A percentile compares a stretch with the other conserved stretches of the same genome.
Evolutionary conservation across 1,284 basidiomycete genomes (phyloP).

Genomic region (Wallemia ichthyophaga): DNA sequence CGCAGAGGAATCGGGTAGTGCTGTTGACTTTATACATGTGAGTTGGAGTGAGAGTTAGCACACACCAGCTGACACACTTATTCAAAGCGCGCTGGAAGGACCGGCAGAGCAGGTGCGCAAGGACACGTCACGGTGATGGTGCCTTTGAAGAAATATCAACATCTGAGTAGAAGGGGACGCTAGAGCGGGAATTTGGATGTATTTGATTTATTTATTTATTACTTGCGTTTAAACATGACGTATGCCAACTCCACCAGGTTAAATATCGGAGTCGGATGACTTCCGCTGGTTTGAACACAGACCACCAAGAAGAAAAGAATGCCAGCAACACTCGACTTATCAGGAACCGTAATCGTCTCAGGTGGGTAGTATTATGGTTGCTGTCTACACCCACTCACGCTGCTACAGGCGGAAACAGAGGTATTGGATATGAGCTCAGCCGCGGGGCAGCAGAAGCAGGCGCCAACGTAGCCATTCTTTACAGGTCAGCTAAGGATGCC

Average conservation of each 20-base stretch:
- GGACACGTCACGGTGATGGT: conserved; percentile 24
- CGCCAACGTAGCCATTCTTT: conserved; percentile 19
- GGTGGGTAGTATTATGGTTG: not conserved
- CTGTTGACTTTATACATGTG: conserved; percentile 53
- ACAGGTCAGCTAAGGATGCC: conserved; percentile 18
- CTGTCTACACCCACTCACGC: conserved; percentile 3
- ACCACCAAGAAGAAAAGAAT: not conserved
- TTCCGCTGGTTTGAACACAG: too few relatives aligned
- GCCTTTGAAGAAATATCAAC: not conserved
- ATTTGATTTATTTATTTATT: too few relatives aligned
- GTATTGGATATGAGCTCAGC: conserved; percentile 22
- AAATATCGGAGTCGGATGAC: too few relatives aligned
- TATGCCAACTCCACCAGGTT: too few relatives aligned
- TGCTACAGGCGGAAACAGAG: conserved; percentile 20
- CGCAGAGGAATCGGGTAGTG: conserved; percentile 51
- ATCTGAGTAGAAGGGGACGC: not conserved
- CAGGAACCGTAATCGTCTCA: not conserved
- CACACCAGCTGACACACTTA: not conserved
- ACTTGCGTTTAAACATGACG: too few relatives aligned
- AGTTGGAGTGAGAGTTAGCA: not conserved
- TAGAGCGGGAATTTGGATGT: too few relatives aligned
- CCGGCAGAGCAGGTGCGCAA: conserved; percentile 31
- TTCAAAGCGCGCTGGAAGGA: conserved; percentile 30
- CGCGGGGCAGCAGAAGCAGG: conserved; percentile 15
- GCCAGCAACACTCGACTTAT: not conserved